These are phyloP conservation scores for Coffea humblotiana DNA, from an alignment of 305 asterid genomes.

Conservation along the genomic window DNA sequence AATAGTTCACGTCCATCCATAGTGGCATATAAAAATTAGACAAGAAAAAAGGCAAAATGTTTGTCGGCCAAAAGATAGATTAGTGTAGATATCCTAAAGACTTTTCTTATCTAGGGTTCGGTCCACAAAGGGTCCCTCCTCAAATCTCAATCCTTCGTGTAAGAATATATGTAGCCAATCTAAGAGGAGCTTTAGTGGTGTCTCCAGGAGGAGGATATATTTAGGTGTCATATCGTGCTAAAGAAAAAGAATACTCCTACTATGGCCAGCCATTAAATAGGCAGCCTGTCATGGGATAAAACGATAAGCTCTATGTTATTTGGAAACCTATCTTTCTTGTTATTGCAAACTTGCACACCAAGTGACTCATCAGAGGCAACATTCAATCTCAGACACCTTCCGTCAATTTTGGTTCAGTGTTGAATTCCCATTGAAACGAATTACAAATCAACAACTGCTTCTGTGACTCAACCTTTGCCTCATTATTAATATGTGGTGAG, in stretches of 20 bases:
- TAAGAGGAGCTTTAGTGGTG: not conserved
- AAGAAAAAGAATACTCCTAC: not conserved
- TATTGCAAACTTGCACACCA: slow-evolving; percentile 19
- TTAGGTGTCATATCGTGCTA: slow-evolving; percentile 14
- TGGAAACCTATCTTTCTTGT: not conserved
- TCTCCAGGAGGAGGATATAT: not conserved
- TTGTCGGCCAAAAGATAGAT: slow-evolving; percentile 53
- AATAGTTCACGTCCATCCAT: slow-evolving; percentile 36
- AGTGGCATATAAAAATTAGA: slow-evolving; percentile 41
- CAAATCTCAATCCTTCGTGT: slow-evolving; percentile 1
- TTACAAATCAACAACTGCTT: not conserved
- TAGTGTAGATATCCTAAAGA: slow-evolving; percentile 29
- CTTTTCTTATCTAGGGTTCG: slow-evolving; percentile 34
- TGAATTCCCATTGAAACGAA: not conserved
- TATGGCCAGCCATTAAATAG: slow-evolving; percentile 6
- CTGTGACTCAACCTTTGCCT: not conserved
- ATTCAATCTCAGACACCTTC: slow-evolving; percentile 7
- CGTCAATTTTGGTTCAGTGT: slow-evolving; percentile 1
- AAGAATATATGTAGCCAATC: slow-evolving; percentile 8
- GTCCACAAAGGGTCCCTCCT: slow-evolving; percentile 28
- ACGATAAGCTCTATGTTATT: not conserved
- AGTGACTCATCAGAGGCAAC: slow-evolving; percentile 12
- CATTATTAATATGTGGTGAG: not conserved
- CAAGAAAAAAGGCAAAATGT: slow-evolving; percentile 40
- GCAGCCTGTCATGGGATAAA: slow-evolving; percentile 3